A percentile compares a stretch with the other conserved stretches of the same genome.
These are phyloP conservation scores for Kalanchoe fedtschenkoi DNA, from an alignment of 164 flowering plant genomes.

Conservation along the genomic window DNA sequence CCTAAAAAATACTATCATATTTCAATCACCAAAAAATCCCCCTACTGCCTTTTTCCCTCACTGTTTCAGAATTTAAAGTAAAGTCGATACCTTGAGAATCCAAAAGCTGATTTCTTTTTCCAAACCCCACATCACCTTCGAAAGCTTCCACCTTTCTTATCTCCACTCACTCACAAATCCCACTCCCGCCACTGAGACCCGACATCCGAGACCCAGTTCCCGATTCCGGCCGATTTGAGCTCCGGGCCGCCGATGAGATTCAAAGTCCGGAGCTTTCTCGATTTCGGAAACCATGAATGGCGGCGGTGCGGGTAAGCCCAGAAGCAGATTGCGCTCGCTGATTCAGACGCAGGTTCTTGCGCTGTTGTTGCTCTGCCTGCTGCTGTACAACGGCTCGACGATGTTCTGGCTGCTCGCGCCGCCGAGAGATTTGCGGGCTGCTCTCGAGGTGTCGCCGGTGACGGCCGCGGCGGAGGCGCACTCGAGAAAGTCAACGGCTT, in stretches of 20 bases:
- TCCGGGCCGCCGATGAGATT: not conserved
- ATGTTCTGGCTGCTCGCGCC: not conserved
- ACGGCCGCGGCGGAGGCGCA: not conserved
- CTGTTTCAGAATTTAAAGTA: not conserved
- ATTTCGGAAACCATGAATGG: not conserved
- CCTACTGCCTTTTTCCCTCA: not conserved
- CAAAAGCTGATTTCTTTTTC: no score
- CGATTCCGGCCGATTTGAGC: not conserved
- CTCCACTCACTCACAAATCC: slow-evolving; percentile 1
- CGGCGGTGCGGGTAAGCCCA: not conserved
- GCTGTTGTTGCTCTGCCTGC: not conserved
- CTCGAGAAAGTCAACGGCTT: not conserved
- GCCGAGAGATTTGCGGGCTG: no score
- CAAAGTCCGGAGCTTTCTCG: not conserved
- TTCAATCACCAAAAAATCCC: no score
- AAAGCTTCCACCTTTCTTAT: not conserved
- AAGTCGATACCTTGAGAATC: not conserved
- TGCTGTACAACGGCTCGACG: not conserved
- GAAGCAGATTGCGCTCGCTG: not conserved
- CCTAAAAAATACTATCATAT: no score
- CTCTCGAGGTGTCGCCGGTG: no score
- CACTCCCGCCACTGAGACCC: not conserved
- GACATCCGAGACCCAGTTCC: not conserved
- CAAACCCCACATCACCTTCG: not conserved
- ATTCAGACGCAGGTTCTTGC: not conserved